A percentile compares a stretch with the other conserved stretches of the same genome.
phyloP scores from a whole-genome alignment of 78 protist species.

The Bigelowiella natans region DNA sequence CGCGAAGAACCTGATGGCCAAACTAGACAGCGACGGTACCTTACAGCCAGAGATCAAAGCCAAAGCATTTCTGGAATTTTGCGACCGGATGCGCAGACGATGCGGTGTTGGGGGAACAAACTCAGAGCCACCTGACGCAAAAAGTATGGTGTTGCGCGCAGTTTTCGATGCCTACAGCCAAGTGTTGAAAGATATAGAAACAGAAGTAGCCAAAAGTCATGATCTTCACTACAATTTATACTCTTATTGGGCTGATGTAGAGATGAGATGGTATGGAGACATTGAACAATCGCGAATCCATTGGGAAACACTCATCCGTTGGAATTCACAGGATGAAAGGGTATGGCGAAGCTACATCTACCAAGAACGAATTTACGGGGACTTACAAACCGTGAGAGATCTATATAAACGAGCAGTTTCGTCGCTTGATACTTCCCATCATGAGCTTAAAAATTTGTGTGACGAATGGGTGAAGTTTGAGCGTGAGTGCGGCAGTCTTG shows the following conservation, averaged over 20 bases:
- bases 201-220: not conserved
- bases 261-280: not conserved
- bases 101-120: not conserved
- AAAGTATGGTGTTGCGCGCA: not conserved
- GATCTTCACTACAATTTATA: not conserved
- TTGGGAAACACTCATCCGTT: not conserved
- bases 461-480: not conserved
- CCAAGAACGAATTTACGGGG: not conserved
- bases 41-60: not conserved
- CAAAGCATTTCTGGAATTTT: not conserved
- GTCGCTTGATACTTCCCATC: not conserved
- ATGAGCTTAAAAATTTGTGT: not conserved
- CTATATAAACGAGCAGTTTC: not conserved
- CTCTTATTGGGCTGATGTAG: not conserved
- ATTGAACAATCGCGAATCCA: not conserved
- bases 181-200: not conserved
- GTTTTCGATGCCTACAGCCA: not conserved
- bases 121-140: not conserved
- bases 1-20: too few relatives aligned
- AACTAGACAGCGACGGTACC: not conserved
- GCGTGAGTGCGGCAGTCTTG: not conserved
- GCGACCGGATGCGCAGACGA: not conserved
- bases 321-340: not conserved
- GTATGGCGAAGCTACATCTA: not conserved
- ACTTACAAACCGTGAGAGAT: not conserved